Percentiles rank a stretch among this genome's conserved stretches.
These are phyloP conservation scores for Metschnikowia baotianmanensis DNA, from an alignment of 805 yeast species.

Conservation along the genomic window DNA sequence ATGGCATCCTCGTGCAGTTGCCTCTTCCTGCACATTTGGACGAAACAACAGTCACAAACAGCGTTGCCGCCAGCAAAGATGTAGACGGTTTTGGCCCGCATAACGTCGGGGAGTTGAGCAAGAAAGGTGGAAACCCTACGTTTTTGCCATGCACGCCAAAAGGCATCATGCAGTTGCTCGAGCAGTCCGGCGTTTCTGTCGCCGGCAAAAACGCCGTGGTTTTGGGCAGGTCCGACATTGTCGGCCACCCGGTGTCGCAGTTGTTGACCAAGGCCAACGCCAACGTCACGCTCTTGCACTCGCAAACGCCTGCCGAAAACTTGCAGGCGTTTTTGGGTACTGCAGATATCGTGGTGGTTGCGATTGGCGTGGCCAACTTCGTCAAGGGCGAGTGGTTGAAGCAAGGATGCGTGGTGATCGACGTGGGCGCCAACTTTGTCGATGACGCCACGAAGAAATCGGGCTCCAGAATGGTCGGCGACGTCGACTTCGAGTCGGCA, in stretches of 20 bases:
- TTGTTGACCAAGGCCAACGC: conserved; percentile 69
- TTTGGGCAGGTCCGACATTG: conserved; percentile 82
- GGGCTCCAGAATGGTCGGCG: conserved; percentile 75
- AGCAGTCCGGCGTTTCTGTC: conserved; percentile 53
- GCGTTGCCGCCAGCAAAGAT: conserved; percentile 66
- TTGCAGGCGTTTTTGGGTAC: conserved; percentile 45
- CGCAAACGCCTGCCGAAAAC: conserved; percentile 54
- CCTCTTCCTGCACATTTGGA: conserved; percentile 73
- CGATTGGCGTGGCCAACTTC: conserved; percentile 69
- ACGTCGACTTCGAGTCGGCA: conserved; percentile 63
- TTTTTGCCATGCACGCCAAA: conserved; percentile 84
- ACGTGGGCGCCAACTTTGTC: conserved; percentile 79
- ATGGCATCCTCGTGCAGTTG: conserved; percentile 73
- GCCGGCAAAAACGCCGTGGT: conserved; percentile 77
- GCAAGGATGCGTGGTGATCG: conserved; percentile 66
- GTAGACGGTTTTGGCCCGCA: conserved; percentile 82
- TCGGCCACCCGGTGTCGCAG: conserved; percentile 77
- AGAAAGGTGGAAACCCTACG: conserved; percentile 66
- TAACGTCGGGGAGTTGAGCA: conserved; percentile 75
- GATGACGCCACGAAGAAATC: conserved; percentile 64
- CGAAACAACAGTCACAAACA: conserved; percentile 63
- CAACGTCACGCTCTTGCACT: conserved; percentile 74
- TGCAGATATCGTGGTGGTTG: conserved; percentile 78
- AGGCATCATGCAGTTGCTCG: conserved; percentile 67
- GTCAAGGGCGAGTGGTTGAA: conserved; percentile 77